Conservation (phyloP, 306 rosid species). For the Lagenaria siceraria region DNA sequence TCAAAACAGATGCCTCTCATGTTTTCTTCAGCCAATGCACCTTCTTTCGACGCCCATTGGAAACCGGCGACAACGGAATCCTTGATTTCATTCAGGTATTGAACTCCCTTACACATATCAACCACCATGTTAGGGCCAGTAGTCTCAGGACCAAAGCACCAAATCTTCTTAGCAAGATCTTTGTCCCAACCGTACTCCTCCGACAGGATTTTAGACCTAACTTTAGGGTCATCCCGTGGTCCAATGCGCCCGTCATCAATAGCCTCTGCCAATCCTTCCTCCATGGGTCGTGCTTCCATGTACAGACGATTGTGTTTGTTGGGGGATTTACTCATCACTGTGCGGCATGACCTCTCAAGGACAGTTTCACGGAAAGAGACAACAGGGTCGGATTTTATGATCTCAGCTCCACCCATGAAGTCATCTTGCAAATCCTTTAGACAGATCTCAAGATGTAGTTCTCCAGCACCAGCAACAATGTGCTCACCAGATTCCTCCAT, state of each 20-base stretch:
- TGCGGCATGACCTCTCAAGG: constrained; percentile 58
- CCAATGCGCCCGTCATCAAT: constrained; percentile 75
- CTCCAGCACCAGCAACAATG: constrained; percentile 93
- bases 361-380: constrained; percentile 96
- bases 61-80: constrained; percentile 77
- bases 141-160: constrained; percentile 90
- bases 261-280: constrained; percentile 69
- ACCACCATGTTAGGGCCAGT: constrained; percentile 85
- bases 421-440: constrained; percentile 87
- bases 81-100: constrained; percentile 73
- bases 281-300: constrained; percentile 79
- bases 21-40: constrained; percentile 69
- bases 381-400: constrained; percentile 73
- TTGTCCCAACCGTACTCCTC: constrained; percentile 80
- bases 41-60: constrained; percentile 89
- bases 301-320: constrained; percentile 88
- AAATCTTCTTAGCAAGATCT: constrained; percentile 82
- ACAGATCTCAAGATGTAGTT: constrained; percentile 90
- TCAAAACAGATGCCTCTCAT: constrained; percentile 76
- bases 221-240: constrained; percentile 74
- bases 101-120: constrained; percentile 85
- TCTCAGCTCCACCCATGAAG: constrained; percentile 94
- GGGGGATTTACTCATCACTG: constrained; percentile 94
- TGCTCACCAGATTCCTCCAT: constrained; percentile 95
- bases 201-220: constrained; percentile 42